A percentile compares a stretch with the other conserved stretches of the same genome.
phyloP scores from a whole-genome alignment of 352 stramenopile species.

The Hyaloperonospora brassicae region DNA sequence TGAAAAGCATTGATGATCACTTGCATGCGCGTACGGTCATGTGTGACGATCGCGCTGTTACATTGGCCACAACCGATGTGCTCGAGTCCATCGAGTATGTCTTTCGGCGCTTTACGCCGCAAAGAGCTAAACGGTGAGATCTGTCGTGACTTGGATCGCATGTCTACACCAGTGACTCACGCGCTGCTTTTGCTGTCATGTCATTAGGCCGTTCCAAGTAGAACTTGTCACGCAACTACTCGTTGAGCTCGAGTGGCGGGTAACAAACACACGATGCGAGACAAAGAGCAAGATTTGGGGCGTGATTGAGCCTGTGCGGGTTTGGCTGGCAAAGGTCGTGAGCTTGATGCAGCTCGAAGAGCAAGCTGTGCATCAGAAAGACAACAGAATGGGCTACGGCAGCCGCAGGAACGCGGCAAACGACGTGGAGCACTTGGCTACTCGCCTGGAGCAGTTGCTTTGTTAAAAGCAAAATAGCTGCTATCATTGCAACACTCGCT shows the following conservation, averaged over 20 bases:
- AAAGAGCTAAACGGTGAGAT: slow-evolving; percentile 29
- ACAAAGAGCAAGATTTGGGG: slow-evolving; percentile 24
- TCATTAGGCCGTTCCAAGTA: slow-evolving; percentile 39
- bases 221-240: slow-evolving; percentile 44
- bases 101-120: slow-evolving; percentile 44
- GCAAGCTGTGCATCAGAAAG: slow-evolving; percentile 18
- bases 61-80: slow-evolving; percentile 16
- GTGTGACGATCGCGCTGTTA: slow-evolving; percentile 1
- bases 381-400: slow-evolving; percentile 8
- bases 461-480: slow-evolving; percentile 9
- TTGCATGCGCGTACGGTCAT: slow-evolving; percentile 5
- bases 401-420: slow-evolving; percentile 7
- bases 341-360: slow-evolving; percentile 42
- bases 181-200: background rate
- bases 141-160: background rate
- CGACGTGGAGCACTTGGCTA: slow-evolving; percentile 27
- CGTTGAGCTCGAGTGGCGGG: slow-evolving; percentile 45
- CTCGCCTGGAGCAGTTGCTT: slow-evolving; percentile 17
- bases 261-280: slow-evolving; percentile 22
- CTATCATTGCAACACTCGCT: slow-evolving; percentile 2
- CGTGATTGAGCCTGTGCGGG: slow-evolving; percentile 16
- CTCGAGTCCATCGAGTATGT: slow-evolving; percentile 58
- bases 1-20: slow-evolving; percentile 22
- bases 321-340: slow-evolving; percentile 54
- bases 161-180: slow-evolving; percentile 1